phyloP scores from a whole-genome alignment of 148 eudicot genomes.

The Simmondsia chinensis region DNA sequence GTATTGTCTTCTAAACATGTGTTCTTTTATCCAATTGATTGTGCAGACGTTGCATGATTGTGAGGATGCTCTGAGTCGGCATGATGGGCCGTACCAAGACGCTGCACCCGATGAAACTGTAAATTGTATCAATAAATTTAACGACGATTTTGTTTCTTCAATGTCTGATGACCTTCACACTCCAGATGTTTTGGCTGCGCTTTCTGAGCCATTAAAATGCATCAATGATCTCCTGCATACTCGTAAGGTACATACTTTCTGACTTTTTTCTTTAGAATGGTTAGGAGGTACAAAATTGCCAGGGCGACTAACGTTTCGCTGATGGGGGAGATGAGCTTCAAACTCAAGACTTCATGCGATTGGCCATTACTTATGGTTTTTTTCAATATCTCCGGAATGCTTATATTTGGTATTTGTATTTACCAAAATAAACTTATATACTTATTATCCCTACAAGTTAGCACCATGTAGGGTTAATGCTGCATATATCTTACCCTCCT shows the following conservation, averaged over 20 bases:
- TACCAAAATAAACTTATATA: no score
- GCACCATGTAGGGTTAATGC: no score
- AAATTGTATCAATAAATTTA: conserved; percentile 49
- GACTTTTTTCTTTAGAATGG: background rate
- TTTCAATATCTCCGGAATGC: no score
- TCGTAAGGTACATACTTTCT: conserved; percentile 53
- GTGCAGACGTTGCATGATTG: conserved; percentile 76
- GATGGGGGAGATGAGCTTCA: background rate
- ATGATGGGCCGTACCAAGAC: conserved; percentile 29
- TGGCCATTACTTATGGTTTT: no score
- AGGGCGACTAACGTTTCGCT: no score
- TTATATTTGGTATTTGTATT: no score
- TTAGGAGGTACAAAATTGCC: no score
- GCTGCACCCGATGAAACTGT: conserved; percentile 38
- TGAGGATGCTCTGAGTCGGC: conserved; percentile 37
- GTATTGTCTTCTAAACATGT: background rate
- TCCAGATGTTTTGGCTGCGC: conserved; percentile 56
- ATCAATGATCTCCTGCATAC: conserved; percentile 90
- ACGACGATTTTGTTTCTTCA: conserved; percentile 40
- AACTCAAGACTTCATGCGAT: no score
- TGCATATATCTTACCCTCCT: no score
- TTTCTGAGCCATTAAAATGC: conserved; percentile 83
- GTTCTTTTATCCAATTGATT: background rate
- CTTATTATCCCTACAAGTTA: no score
- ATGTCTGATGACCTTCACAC: conserved; percentile 93